Evolutionary conservation across 2,329 filamentous ascomycete genomes (phyloP), one percentile per base, ranked within the genome.

Genomic region (Graphilbum fragrans): DNA sequence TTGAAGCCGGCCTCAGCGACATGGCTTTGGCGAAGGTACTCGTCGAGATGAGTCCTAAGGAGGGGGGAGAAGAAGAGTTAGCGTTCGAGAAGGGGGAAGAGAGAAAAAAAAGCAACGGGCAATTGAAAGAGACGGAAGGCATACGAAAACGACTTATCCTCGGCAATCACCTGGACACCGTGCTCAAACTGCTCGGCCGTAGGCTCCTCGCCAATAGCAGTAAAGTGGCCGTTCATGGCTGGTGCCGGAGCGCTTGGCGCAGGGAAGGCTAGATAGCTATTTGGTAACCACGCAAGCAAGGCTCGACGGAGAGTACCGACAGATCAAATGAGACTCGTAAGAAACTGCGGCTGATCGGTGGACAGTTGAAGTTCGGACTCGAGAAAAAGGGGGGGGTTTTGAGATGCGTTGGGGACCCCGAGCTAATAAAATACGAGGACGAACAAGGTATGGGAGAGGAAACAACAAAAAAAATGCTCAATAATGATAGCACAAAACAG

Each of bases 91-190:
- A 22, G 22, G 17, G 18, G 31, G 20, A 33, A 31, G 32, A 34
- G 18, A 12, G 21, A 6, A 23, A 22, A 22, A 9, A 7, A 19
- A 25, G n/a, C 25, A 32, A 23, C 29, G 27, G 3, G 21, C 20
- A 25, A 11, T 17, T 4, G 11, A 22, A 6, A 16, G 35, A 33
- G 20, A 46, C 45, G 41, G 22, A 38, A 33, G 41, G 58, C 82
- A 49, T 74, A 94, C 87, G 94, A 96, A 77, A 95, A 98, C 54
- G 86, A 74, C 69, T 96, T 96, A 58, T 93, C 81, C 65, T 88
- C 88, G 59, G 95, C 86, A 57, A 98, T 86, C 53, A 98, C 87
- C 65, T 98, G 92, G 56, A 96, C 85, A 57, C 92, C 92, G 74
- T 94, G 84, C 57, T 87, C 84, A 61, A 90, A 96, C 50, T 78